Evolutionary conservation across 176 grass and related monocot species (phyloP), one percentile per base, ranked within the genome.

Genomic region (Triticum dicoccoides): DNA sequence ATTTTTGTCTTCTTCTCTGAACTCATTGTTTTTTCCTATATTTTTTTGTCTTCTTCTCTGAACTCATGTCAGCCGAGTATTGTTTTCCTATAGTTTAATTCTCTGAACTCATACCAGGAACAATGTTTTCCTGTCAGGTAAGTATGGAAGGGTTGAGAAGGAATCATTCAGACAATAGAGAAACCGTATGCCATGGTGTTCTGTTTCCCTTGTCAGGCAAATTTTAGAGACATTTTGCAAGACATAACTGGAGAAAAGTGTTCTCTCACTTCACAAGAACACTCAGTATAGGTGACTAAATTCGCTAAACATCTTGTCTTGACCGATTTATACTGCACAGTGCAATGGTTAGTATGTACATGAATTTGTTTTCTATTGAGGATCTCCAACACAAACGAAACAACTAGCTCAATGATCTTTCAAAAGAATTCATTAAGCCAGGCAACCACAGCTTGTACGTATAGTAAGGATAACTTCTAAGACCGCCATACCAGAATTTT

Each of bases 201-300:
- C 44, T 86, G 47, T 51, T 51, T 51, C 11, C 47, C 5, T 49
- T 51, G 47, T 51, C 47, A 51, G 47, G 47, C 6, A 51, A 51
- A 15, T 15, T 99, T 83, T 89, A 90, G 25, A 99, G 94, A 59
- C 97, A 99, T 81, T 94, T 96, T 83, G 97, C 97, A 59, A 94
- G 97, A 74, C 89, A 92, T 35, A 99, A 99, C 52, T 96, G 97
- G 97, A 96, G 97, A 80, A 99, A 96, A 70, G 97, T 99, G 38
- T 99, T 99, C 44, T 86, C 90, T 49, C 90, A 99, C 87, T 89
- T 96, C 97, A 99, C 78, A 96, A 89, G 73, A 91, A 89, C 63
- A 89, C 92, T 61, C 89, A 5, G 90, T 56, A 94, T 99, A 85
- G 97, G 97, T 94, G 72, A 91, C 23, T 34, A 63, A 27, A 56